These are phyloP conservation scores for Mediolabrus comicus DNA, from an alignment of 108 stramenopile genomes.

Conservation along the genomic window DNA sequence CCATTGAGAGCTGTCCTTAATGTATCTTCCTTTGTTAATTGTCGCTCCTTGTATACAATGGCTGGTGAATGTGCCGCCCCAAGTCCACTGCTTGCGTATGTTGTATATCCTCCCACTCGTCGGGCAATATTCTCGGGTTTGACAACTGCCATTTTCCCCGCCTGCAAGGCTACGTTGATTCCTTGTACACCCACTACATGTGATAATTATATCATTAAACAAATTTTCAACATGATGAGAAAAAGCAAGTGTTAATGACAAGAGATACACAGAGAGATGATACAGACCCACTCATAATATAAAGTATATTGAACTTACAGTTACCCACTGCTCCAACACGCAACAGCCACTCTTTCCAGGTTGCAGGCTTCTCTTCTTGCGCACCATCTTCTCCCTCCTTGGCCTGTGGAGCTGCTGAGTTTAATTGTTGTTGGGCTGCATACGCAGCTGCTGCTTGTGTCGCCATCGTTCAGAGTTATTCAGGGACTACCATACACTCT, in stretches of 20 bases:
- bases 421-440: neutral
- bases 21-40: conserved; percentile 41
- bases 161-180: conserved; percentile 6
- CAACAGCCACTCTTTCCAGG: conserved; percentile 11
- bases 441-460: neutral
- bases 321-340: conserved; percentile 21
- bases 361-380: conserved; percentile 13
- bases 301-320: conserved; percentile 8
- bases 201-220: no score
- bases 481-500: no score
- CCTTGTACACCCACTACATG: conserved; percentile 18
- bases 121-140: neutral
- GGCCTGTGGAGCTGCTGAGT: neutral
- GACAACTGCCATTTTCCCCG: neutral
- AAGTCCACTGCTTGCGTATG: conserved; percentile 25
- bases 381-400: neutral
- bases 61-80: conserved; percentile 24
- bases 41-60: conserved; percentile 29
- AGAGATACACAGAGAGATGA: neutral
- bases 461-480: neutral
- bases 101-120: neutral
- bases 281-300: neutral
- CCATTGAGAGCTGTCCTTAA: conserved; percentile 40
- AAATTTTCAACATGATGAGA: no score
- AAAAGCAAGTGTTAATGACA: no score